phyloP scores from a whole-genome alignment of 805 yeast genomes.

The Cyberlindnera mycetangii region DNA sequence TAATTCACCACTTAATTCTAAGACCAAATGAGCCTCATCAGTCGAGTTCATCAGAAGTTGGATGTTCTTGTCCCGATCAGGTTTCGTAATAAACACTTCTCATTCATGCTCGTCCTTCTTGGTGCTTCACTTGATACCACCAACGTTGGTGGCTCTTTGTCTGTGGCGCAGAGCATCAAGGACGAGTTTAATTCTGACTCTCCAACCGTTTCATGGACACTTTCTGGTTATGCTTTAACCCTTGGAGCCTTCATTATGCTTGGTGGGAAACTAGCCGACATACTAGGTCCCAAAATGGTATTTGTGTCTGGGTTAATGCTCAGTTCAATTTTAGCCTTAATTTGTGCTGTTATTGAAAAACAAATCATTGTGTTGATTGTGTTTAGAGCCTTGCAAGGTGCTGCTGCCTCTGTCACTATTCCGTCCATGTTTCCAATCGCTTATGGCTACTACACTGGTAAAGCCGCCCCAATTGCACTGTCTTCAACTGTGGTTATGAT shows the following conservation, averaged over 20 bases:
- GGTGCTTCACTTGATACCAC: slow-evolving; percentile 11
- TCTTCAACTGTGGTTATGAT: slow-evolving; percentile 26
- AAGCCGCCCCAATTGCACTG: slow-evolving; percentile 26
- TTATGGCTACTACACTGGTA: slow-evolving; percentile 30
- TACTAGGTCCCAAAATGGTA: slow-evolving; percentile 34
- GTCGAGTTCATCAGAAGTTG: not conserved
- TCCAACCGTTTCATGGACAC: slow-evolving; percentile 38
- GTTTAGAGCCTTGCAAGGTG: slow-evolving; percentile 44
- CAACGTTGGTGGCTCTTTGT: slow-evolving; percentile 10
- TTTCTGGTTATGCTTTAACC: slow-evolving; percentile 42
- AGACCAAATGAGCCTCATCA: not conserved
- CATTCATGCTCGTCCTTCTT: not conserved
- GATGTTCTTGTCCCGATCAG: not conserved
- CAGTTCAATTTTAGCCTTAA: slow-evolving; percentile 29
- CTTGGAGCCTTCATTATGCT: slow-evolving; percentile 41
- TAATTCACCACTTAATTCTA: not conserved
- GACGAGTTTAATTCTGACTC: slow-evolving; percentile 4
- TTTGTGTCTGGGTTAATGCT: slow-evolving; percentile 27
- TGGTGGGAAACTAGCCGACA: slow-evolving; percentile 40
- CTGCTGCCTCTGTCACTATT: slow-evolving; percentile 39
- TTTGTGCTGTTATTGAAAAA: slow-evolving; percentile 36
- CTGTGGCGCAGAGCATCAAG: slow-evolving; percentile 1
- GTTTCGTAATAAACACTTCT: not conserved
- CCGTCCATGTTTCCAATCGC: slow-evolving; percentile 37
- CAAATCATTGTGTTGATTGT: slow-evolving; percentile 35